Evolutionary conservation across 2,329 filamentous ascomycete genomes (phyloP).

Genomic region (Arthrinium puccinioides): DNA sequence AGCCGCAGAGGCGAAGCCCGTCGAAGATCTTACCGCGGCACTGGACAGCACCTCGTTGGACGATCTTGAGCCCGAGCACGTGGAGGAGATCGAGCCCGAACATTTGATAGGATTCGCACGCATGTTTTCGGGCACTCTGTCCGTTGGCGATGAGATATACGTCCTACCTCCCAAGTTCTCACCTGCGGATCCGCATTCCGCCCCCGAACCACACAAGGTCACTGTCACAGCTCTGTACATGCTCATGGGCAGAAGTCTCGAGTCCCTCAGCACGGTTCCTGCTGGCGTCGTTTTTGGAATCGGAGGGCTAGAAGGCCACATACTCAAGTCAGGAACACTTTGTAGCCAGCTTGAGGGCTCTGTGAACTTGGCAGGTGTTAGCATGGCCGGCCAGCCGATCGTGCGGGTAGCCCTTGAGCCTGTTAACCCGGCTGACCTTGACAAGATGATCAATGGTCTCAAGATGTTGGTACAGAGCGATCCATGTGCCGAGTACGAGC

Average conservation of each 20-base stretch:
- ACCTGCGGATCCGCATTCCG: conserved; percentile 64
- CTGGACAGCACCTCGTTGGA: conserved; percentile 56
- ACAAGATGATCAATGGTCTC: conserved; percentile 90
- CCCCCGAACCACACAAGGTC: conserved; percentile 71
- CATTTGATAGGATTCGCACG: conserved; percentile 92
- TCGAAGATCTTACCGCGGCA: conserved; percentile 51
- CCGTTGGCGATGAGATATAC: conserved; percentile 84
- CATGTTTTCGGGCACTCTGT: conserved; percentile 84
- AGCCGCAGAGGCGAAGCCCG: conserved; percentile 45
- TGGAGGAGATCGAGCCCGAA: conserved; percentile 64
- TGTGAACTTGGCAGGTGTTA: conserved; percentile 83
- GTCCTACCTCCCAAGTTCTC: conserved; percentile 91
- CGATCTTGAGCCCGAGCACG: conserved; percentile 35
- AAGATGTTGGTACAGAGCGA: conserved; percentile 88
- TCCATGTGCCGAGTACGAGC: conserved; percentile 92
- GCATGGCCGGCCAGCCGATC: conserved; percentile 76
- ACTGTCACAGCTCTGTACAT: conserved; percentile 86
- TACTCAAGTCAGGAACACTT: conserved; percentile 92
- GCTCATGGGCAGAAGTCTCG: conserved; percentile 87
- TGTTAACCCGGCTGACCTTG: conserved; percentile 78
- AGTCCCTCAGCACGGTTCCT: conserved; percentile 75
- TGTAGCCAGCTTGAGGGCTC: conserved; percentile 82
- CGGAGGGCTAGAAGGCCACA: conserved; percentile 80
- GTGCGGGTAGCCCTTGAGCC: conserved; percentile 95
- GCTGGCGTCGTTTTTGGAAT: conserved; percentile 95